Evolutionary conservation across 129 eudicot genomes (phyloP).

Genomic region (Tanacetum coccineum): DNA sequence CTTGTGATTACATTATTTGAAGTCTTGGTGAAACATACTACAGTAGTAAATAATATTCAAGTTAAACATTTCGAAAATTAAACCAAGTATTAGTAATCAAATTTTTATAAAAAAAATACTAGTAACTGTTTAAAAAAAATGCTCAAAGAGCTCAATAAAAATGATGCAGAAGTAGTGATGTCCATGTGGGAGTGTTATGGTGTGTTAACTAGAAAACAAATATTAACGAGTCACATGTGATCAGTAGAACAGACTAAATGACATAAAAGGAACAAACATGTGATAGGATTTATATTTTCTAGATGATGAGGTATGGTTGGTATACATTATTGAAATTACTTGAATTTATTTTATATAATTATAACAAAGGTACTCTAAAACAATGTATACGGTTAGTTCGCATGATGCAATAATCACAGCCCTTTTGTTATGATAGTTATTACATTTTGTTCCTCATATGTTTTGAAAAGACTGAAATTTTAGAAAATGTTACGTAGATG

Average conservation of each 20-base stretch:
- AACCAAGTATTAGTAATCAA: too few relatives aligned
- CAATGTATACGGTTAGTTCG: too few relatives aligned
- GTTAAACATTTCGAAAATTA: too few relatives aligned
- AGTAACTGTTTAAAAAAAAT: too few relatives aligned
- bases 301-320: conserved; percentile 13
- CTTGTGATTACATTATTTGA: too few relatives aligned
- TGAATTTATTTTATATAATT: too few relatives aligned
- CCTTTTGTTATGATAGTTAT: background rate
- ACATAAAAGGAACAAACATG: conserved; percentile 29
- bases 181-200: conserved; percentile 20
- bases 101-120: background rate
- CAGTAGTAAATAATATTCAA: too few relatives aligned
- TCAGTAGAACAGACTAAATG: background rate
- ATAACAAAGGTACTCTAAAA: too few relatives aligned
- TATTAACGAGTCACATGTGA: conserved; percentile 26
- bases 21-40: too few relatives aligned
- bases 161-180: background rate
- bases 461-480: too few relatives aligned
- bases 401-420: too few relatives aligned
- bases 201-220: conserved; percentile 13
- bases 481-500: too few relatives aligned
- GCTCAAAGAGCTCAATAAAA: background rate
- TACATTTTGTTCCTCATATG: background rate
- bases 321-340: background rate
- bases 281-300: conserved; percentile 19